These are phyloP conservation scores for Penicillium sp. DNA, from an alignment of 2,329 filamentous ascomycete genomes.

Conservation along the genomic window DNA sequence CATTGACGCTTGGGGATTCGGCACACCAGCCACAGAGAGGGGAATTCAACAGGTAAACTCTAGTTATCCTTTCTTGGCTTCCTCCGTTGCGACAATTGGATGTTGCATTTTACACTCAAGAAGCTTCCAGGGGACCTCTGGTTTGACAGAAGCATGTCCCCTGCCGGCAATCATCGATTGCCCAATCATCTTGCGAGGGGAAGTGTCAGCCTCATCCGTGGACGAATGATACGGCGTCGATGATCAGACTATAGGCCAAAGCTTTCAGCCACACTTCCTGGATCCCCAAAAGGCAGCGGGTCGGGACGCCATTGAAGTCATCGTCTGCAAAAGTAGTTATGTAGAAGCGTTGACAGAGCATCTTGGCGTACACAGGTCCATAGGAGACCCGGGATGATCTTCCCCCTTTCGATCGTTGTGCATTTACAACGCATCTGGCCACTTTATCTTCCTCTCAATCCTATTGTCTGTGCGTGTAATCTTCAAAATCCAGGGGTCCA, in stretches of 20 bases:
- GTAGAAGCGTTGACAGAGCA: neutral
- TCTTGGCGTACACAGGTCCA: neutral
- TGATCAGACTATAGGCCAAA: constrained; percentile 1
- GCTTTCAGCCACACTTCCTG: neutral
- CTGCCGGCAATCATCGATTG: constrained; percentile 10
- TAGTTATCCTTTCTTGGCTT: neutral
- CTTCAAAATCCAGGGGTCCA: neutral
- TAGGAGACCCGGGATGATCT: neutral
- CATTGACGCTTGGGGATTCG: constrained; percentile 1
- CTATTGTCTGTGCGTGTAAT: neutral
- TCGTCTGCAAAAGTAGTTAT: neutral
- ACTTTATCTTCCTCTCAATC: neutral
- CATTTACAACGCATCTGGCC: neutral
- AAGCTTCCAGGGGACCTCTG: constrained; percentile 6
- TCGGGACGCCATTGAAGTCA: constrained; percentile 14
- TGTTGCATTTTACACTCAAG: neutral
- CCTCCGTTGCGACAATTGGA: neutral
- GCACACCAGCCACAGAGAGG: constrained; percentile 1
- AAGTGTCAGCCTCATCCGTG: neutral
- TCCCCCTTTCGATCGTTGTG: neutral
- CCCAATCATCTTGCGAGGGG: neutral
- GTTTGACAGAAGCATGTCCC: neutral
- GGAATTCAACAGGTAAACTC: neutral
- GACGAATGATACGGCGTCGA: constrained; percentile 4
- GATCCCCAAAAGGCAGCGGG: neutral